Base-by-base conservation (phyloP, 306 rosid genomes). In the Lathyrus tuberosus region DNA sequence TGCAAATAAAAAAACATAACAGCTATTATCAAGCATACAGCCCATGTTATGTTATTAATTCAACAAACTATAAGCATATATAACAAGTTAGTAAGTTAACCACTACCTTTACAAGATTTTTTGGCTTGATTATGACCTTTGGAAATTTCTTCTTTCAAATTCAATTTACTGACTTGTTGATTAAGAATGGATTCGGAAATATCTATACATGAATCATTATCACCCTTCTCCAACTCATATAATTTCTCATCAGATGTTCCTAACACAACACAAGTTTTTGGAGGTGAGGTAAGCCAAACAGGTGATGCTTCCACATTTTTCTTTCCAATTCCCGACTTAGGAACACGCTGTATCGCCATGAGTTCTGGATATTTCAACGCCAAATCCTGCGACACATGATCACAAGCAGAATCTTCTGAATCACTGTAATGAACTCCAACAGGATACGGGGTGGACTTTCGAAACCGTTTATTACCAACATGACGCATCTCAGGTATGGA, bases 261-360 rank as follows among this genome's bases (percentile, higher is more conserved):
- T 61, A 95, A 81, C 82, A 95, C 51, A 79, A 89, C 85, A 74
- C 99, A 95, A 28, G 97, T 80, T 84, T 87, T 95, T 14, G 92
- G 99, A 46, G 99, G 99, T 10, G 99, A 95, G 41, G 82, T 62
- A 61, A 76, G 79, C 97, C 99, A 95, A 67, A 74, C 83, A 4
- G 91, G 95, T 4, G 97, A 95, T 13, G 79, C 84, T 56, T 95
- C 89, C 24, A 38, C 66, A n/a, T 22, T 43, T 83, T 86, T 84
- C 79, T 81, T 84, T 54, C 67, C 81, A 49, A 75, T 46, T 52
- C 72, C 83, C 12, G 83, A 11, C 77, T 83, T 87, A 52, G 84
- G 38, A 65, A 73, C 73, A 58, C 57, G 62, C 16, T 73, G 82
- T 68, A 84, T 79, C 22, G 88, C 93, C 47, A 83, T 60, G 64